Evolutionary conservation across 768 basidiomycete species (phyloP), one percentile per base, ranked within the genome.

Genomic region (Hortiboletus flavorubellus): DNA sequence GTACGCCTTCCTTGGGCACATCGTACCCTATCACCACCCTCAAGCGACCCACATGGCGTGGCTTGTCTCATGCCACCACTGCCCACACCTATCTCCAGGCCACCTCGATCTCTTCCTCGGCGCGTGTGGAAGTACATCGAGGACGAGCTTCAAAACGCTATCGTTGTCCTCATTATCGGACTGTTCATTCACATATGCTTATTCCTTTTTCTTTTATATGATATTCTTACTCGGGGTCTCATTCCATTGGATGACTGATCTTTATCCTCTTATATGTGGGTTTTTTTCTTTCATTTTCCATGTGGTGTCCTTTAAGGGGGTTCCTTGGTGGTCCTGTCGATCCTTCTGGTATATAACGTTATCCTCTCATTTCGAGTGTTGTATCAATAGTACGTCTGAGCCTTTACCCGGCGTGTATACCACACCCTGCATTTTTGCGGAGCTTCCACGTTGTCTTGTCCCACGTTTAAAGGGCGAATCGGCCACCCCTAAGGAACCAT

Each of bases 141-240:
- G 35, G 61, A 69, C 33, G 70, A 70, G 39, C 40, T 72, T 46
- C 60, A 60, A 44, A 69, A 72, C 16, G 70, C 67, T 7, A 23
- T 72, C 16, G 53, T 59, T 9, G 54, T 70, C 21, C 38, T 72
- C 37, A 42, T 48, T 14, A 46, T 70, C 12, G 69, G 69, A n/a
- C 42, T 68, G 8, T 46, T 61, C 23, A 64, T 70, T 54, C 59
- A 72, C 35, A 23, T 54, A 26, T 70, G 69, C 18, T 60, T 70
- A 58, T 62, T 58, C 54, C 26, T 68, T 9, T 68, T 56, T 18
- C 61, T 70, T 18, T 40, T 72, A 23, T 70, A 70, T 56, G 64
- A 68, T 60, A 50, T 70, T 41, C 62, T 70, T 10, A 60, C 59
- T 7, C 65, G 67, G 26, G 68, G 68, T 37, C 37, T 68, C 29